Base-by-base conservation (phyloP, 2,329 filamentous ascomycete genomes). In the Akanthomyces muscarius region DNA sequence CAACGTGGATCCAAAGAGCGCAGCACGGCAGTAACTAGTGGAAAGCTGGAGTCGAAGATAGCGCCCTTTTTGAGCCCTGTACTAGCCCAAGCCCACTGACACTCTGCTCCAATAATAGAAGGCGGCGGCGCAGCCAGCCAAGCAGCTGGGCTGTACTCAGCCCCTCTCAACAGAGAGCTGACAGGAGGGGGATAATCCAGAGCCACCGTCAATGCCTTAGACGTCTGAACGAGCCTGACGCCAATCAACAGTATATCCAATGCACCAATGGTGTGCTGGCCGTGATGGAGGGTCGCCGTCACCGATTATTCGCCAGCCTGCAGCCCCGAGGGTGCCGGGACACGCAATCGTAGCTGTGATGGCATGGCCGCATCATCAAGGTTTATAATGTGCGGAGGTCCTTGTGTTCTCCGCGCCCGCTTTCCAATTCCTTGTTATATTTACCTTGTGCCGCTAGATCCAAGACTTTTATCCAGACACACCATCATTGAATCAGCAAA, bases 351-450 rank as follows among this genome's bases (percentile, higher is more conserved):
- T 5, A 38, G 28, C 59, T 47, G 28, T 48, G 41, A 61, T 61
- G 59, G 50, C 59, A 61, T 61, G 42, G 59, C 50, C 30, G 59
- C 59, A 61, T 61, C 42, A 61, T 61, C 50, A 53, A 48, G 45
- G 21, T 53, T 54, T 47, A 53, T 14, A 53, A 53, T 18, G 38
- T 23, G 57, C 57, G 36, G 47, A 51, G 47, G 33, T 44, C 48
- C 28, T 25, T 18, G 7, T 44, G 7, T 10, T 1, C 21, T 52
- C 23, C 36, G 47, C 28, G 48, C 28, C 38, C 58, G 47, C 48
- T 52, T 45, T 44, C 21, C 30, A 38, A 4, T 21, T 33, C 3
- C n/a, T 5, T n/a, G 28, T 6, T 21, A 2, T 21, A 50, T 28
- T 21, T 21, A 18, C n/a, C 14, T 2, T 52, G 16, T 44, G 2